Conservation (phyloP, 768 basidiomycete species). For the Collybia sordida region DNA sequence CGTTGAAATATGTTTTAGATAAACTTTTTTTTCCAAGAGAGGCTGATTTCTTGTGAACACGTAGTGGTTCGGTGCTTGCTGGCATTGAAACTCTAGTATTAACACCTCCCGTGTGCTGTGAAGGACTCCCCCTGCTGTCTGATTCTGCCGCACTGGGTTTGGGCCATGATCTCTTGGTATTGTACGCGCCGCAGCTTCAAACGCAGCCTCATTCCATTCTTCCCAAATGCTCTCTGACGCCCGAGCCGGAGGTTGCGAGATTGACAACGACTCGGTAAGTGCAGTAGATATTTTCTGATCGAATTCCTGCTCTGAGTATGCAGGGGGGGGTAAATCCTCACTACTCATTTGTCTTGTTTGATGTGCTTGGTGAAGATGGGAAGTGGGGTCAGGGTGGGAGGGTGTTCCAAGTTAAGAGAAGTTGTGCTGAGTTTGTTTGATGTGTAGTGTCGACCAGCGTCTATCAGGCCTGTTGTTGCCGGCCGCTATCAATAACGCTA, state of each 20-base stretch:
- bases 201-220: slow-evolving; percentile 44
- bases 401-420: background rate
- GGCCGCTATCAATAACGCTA: background rate
- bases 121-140: background rate
- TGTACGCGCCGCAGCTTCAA: slow-evolving; percentile 28
- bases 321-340: slow-evolving; percentile 38
- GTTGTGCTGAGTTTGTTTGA: background rate
- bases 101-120: slow-evolving; percentile 4
- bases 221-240: slow-evolving; percentile 46
- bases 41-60: slow-evolving; percentile 29
- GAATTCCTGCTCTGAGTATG: slow-evolving; percentile 48
- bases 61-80: slow-evolving; percentile 29
- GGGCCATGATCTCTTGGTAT: background rate
- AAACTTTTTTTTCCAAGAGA: slow-evolving; percentile 4
- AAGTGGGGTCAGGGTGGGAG: slow-evolving; percentile 4
- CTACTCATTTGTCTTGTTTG: slow-evolving; percentile 10
- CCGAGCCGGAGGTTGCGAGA: slow-evolving; percentile 19
- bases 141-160: too few relatives aligned
- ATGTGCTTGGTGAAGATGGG: background rate
- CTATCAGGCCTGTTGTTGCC: background rate
- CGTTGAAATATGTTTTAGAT: slow-evolving; percentile 10
- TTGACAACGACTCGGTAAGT: slow-evolving; percentile 35
- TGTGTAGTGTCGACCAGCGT: background rate
- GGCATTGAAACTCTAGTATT: background rate
- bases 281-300: slow-evolving; percentile 52